Percentiles rank a stretch among this genome's conserved stretches.
Conservation (phyloP, 805 yeast species). For the Metschnikowia lochheadii region DNA sequence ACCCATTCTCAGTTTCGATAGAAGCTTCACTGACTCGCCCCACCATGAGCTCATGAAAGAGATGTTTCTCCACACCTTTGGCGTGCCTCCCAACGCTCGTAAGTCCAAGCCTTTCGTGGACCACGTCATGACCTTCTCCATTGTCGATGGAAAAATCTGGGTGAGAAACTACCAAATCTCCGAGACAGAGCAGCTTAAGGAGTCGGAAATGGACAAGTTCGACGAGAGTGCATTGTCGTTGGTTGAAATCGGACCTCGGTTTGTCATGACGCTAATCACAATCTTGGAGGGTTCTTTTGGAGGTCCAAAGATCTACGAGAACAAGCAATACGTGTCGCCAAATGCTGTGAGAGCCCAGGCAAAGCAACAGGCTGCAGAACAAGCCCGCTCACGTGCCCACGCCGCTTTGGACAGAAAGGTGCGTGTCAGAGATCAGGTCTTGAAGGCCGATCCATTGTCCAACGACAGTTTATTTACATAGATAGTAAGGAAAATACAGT, state of each 20-base stretch:
- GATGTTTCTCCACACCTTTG: constrained; percentile 72
- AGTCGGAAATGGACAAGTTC: constrained; percentile 39
- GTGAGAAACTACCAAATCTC: constrained; percentile 88
- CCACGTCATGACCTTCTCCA: constrained; percentile 88
- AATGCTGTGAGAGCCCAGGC: constrained; percentile 89
- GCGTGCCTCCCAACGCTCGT: constrained; percentile 93
- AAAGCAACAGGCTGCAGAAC: constrained; percentile 73
- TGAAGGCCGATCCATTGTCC: constrained; percentile 78
- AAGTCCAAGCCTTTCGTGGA: constrained; percentile 92
- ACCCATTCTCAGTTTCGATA: constrained; percentile 87
- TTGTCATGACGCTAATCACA: constrained; percentile 86
- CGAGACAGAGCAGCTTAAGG: constrained; percentile 58
- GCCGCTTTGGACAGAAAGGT: constrained; percentile 74
- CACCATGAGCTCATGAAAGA: constrained; percentile 80
- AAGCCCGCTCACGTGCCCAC: constrained; percentile 73
- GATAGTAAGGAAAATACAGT: neutral
- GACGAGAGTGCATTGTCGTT: constrained; percentile 63
- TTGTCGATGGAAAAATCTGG: constrained; percentile 94
- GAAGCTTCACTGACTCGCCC: constrained; percentile 57
- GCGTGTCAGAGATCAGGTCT: constrained; percentile 67
- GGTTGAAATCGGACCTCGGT: constrained; percentile 95
- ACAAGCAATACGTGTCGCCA: constrained; percentile 95
- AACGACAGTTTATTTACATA: constrained; percentile 70
- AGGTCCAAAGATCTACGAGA: constrained; percentile 96
- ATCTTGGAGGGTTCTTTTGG: constrained; percentile 95